These are phyloP conservation scores for Candida gorgasii DNA, from an alignment of 805 yeast genomes.

Conservation along the genomic window DNA sequence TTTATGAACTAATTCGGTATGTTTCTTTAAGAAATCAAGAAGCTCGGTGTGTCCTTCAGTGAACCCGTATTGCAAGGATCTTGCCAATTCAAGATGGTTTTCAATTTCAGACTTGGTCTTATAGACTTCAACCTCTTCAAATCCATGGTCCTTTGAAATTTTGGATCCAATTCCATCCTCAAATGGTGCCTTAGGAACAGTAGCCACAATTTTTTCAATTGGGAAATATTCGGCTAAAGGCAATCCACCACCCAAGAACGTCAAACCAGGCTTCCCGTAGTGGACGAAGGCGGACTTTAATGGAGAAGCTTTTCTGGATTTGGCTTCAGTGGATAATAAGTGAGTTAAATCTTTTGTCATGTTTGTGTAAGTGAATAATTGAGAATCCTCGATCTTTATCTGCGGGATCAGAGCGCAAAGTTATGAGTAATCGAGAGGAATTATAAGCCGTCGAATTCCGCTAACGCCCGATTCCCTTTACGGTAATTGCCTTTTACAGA, in stretches of 20 bases:
- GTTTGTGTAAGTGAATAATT: constrained; percentile 1
- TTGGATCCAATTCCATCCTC: constrained; percentile 73
- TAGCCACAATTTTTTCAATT: constrained; percentile 71
- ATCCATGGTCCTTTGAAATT: constrained; percentile 39
- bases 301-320: constrained; percentile 72
- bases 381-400: not conserved
- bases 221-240: constrained; percentile 93
- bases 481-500: no score
- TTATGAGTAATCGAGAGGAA: not conserved
- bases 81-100: constrained; percentile 68
- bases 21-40: constrained; percentile 67
- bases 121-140: constrained; percentile 44
- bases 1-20: constrained; percentile 55
- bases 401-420: not conserved
- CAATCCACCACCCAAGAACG: constrained; percentile 93
- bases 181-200: constrained; percentile 81
- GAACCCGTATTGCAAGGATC: constrained; percentile 90
- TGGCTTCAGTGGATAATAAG: constrained; percentile 75
- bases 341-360: constrained; percentile 70
- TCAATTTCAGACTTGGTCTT: constrained; percentile 20
- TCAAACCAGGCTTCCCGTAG: constrained; percentile 69
- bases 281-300: constrained; percentile 83
- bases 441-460: no score
- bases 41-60: constrained; percentile 81
- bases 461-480: no score